Percentiles rank a stretch among this genome's conserved stretches.
Conservation (phyloP, 2,329 filamentous ascomycete genomes). For the Colletotrichum sp. region DNA sequence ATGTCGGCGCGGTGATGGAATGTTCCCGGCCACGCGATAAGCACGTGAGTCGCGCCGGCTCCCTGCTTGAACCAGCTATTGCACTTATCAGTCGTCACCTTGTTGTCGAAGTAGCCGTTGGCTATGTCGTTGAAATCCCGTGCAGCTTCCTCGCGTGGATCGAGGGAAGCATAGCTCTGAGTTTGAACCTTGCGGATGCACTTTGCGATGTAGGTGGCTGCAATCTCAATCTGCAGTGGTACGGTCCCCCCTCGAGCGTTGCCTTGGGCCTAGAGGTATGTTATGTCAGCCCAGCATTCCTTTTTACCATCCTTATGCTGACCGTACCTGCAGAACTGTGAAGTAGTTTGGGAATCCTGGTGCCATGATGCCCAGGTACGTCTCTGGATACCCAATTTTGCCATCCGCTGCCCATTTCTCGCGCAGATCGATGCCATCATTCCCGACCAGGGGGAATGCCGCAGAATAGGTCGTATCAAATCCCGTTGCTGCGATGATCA, state of each 20-base stretch:
- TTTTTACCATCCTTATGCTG: not conserved
- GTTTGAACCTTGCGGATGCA: not conserved
- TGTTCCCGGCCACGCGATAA: constrained; percentile 22
- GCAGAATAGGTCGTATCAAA: not conserved
- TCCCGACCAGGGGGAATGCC: not conserved
- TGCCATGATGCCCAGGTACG: not conserved
- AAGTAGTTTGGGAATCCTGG: not conserved
- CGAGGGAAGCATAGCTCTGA: not conserved
- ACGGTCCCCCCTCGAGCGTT: not conserved
- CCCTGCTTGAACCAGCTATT: constrained; percentile 24
- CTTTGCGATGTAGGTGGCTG: not conserved
- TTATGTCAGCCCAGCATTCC: rapidly evolving
- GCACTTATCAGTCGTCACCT: constrained; percentile 15
- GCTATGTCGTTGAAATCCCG: not conserved
- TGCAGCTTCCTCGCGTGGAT: not conserved
- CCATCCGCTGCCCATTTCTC: not conserved
- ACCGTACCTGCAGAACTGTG: not conserved
- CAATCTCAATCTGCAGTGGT: not conserved
- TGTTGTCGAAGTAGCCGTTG: constrained; percentile 7
- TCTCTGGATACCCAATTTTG: not conserved
- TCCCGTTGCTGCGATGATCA: not conserved
- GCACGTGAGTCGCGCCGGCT: not conserved
- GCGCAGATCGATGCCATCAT: not conserved
- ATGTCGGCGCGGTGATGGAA: constrained; percentile 9
- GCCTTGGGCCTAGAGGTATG: not conserved